Percentiles rank a stretch among this genome's conserved stretches.
These are phyloP conservation scores for Schizosaccharomyces lindneri DNA, from an alignment of 805 yeast species.

Conservation along the genomic window DNA sequence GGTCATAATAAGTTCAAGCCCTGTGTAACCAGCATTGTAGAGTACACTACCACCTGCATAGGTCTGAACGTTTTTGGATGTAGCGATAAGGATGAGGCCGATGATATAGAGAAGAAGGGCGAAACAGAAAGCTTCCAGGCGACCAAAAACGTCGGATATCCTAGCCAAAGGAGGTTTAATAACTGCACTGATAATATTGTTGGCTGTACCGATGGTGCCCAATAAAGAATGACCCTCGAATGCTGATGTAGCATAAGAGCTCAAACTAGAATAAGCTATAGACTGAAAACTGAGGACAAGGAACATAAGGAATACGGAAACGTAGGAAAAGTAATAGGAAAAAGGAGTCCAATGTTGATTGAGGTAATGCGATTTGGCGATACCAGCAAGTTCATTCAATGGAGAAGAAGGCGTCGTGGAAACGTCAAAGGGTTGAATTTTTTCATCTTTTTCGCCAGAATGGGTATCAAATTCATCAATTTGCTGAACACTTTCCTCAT, in stretches of 20 bases:
- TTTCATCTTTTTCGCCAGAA: too few relatives aligned
- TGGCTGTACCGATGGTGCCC: constrained; percentile 13
- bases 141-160: constrained; percentile 31
- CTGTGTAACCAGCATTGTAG: constrained; percentile 28
- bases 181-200: constrained; percentile 16
- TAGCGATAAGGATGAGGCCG: constrained; percentile 34
- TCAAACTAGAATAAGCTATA: not conserved
- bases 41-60: constrained; percentile 35
- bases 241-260: constrained; percentile 3
- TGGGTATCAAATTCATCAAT: not conserved
- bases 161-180: constrained; percentile 19
- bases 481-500: not conserved
- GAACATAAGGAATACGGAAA: not conserved
- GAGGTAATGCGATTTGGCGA: not conserved
- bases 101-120: constrained; percentile 26
- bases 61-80: constrained; percentile 26
- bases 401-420: not conserved
- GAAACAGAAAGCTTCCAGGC: constrained; percentile 23
- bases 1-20: constrained; percentile 27
- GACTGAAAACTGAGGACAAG: not conserved
- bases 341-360: not conserved
- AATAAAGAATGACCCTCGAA: constrained; percentile 14
- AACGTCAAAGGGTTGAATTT: not conserved
- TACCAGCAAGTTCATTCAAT: not conserved
- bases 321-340: not conserved